Evolutionary conservation across 345 rosid species (phyloP).

Genomic region (Eucalyptus marginata): DNA sequence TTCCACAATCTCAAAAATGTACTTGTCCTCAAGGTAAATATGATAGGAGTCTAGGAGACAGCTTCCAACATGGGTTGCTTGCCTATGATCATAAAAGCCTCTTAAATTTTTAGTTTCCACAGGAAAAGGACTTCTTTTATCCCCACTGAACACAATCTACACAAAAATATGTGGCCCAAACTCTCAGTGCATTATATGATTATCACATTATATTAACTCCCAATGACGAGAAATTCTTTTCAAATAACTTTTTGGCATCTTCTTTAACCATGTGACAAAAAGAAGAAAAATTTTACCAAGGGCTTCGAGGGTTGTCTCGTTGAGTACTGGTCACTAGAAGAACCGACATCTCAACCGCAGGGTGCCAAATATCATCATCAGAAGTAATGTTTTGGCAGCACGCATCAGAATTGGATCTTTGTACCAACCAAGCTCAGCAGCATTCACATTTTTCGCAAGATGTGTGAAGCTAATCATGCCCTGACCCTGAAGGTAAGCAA

Average conservation of each 20-base stretch:
- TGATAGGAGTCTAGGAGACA: neutral
- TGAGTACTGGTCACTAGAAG: conserved; percentile 45
- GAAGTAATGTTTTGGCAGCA: conserved; percentile 85
- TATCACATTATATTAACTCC: neutral
- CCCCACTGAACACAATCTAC: neutral
- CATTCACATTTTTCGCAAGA: conserved; percentile 49
- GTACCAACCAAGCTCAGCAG: conserved; percentile 39
- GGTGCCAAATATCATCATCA: conserved; percentile 68
- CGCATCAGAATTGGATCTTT: conserved; percentile 80
- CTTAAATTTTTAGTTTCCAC: neutral
- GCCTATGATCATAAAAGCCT: neutral
- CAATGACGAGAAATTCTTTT: neutral
- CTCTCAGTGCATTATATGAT: neutral
- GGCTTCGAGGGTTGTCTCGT: conserved; percentile 54
- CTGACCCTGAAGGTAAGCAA: conserved; percentile 53
- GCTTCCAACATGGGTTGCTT: neutral
- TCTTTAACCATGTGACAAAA: neutral
- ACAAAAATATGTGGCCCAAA: neutral
- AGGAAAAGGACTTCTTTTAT: neutral
- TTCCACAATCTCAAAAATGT: neutral
- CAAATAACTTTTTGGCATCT: neutral
- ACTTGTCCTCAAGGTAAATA: neutral
- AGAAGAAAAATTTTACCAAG: conserved; percentile 36
- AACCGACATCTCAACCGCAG: conserved; percentile 73
- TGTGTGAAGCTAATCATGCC: conserved; percentile 71